These are phyloP conservation scores for Tetracentron sinense DNA, from an alignment of 164 flowering plant genomes.

Conservation along the genomic window DNA sequence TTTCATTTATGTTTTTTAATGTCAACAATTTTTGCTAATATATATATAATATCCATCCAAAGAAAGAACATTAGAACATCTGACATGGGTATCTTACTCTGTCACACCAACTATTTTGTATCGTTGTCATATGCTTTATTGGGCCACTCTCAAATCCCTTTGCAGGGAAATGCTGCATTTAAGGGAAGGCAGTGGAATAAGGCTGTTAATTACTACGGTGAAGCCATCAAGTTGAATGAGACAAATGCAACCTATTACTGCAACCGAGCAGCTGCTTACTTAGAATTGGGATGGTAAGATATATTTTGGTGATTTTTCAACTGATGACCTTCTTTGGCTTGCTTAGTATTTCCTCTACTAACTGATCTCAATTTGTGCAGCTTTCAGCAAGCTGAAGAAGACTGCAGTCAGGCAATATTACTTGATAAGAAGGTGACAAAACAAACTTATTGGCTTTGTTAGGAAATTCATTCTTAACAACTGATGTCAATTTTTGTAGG, in stretches of 20 bases:
- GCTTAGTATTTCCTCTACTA: not conserved
- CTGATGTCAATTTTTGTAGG: not conserved
- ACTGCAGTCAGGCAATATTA: slow-evolving; percentile 71
- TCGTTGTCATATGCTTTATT: not conserved
- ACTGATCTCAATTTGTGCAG: slow-evolving; percentile 42
- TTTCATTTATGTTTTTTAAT: too few species aligned
- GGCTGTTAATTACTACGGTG: slow-evolving; percentile 77
- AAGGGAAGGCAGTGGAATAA: slow-evolving; percentile 90
- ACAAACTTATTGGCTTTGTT: not conserved
- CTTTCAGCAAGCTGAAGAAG: slow-evolving; percentile 88
- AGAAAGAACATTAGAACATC: not conserved
- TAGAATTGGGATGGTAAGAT: slow-evolving; percentile 79
- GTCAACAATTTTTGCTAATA: too few species aligned
- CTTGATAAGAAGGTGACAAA: slow-evolving; percentile 81
- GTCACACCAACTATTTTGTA: not conserved
- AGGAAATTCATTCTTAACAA: not conserved
- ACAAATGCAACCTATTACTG: slow-evolving; percentile 66
- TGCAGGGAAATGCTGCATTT: slow-evolving; percentile 94
- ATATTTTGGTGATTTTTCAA: not conserved
- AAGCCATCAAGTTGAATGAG: slow-evolving; percentile 80
- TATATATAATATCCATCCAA: too few species aligned
- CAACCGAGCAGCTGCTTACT: slow-evolving; percentile 92
- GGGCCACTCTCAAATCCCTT: not conserved
- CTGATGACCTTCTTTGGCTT: not conserved
- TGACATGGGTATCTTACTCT: not conserved